These are phyloP conservation scores for Globisporangium viniferum DNA, from an alignment of 352 stramenopile species.

Conservation along the genomic window DNA sequence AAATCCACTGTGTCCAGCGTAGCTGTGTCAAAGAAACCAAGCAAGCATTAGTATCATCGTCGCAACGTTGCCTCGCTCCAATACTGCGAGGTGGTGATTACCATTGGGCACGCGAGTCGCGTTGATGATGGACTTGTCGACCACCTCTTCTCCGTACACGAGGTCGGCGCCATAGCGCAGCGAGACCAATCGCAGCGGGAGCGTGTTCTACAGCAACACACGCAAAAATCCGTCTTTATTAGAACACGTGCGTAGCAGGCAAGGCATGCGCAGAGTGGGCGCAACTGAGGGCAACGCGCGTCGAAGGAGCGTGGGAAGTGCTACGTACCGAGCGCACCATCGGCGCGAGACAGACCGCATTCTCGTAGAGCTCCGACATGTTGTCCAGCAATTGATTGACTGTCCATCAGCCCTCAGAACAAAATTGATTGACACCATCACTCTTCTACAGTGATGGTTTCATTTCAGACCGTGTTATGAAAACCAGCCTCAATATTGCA, in stretches of 20 bases:
- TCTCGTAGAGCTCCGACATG: conserved; percentile 53
- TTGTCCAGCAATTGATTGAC: background rate
- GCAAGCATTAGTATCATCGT: background rate
- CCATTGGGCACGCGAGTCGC: conserved; percentile 83
- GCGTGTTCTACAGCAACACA: conserved; percentile 65
- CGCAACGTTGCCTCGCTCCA: background rate
- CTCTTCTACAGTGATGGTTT: background rate
- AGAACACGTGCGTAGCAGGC: background rate
- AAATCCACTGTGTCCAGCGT: conserved; percentile 89
- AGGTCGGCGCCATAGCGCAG: conserved; percentile 91
- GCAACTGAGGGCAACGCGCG: background rate
- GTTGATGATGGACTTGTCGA: conserved; percentile 90
- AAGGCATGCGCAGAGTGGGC: background rate
- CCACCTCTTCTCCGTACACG: conserved; percentile 94
- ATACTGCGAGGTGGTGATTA: conserved; percentile 1
- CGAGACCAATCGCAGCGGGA: conserved; percentile 89
- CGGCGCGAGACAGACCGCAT: conserved; percentile 83
- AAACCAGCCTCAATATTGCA: background rate
- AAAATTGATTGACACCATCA: background rate
- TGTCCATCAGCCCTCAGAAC: background rate
- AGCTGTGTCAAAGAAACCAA: conserved; percentile 23
- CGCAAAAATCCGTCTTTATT: background rate
- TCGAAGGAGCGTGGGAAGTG: background rate
- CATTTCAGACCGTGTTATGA: background rate
- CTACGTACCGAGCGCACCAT: conserved; percentile 92